These are phyloP conservation scores for Pythium scleroteichum DNA, from an alignment of 352 stramenopile genomes.

Conservation along the genomic window DNA sequence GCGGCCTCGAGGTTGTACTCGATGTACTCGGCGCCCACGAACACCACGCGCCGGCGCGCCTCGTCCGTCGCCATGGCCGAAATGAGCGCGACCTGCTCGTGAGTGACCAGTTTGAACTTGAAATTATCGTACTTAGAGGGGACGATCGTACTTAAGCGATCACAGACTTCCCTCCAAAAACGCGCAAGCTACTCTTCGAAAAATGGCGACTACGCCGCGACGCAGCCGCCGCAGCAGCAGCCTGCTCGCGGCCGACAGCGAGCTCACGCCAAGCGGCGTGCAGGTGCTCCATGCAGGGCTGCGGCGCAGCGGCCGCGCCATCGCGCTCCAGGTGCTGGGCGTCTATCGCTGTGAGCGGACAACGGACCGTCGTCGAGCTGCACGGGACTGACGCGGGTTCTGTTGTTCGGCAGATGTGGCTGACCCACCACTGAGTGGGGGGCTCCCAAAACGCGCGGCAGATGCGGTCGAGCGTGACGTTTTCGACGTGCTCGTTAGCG, in stretches of 20 bases:
- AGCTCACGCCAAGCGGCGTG: slow-evolving; percentile 45
- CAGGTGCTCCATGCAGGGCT: slow-evolving; percentile 31
- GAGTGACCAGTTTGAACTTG: slow-evolving; percentile 20
- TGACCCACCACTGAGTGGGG: slow-evolving; percentile 42
- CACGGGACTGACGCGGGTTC: neutral
- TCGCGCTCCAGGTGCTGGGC: slow-evolving; percentile 54
- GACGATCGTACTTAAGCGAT: slow-evolving; percentile 11
- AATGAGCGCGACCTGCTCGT: slow-evolving; percentile 9
- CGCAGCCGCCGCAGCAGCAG: slow-evolving; percentile 7
- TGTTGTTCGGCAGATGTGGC: slow-evolving; percentile 44
- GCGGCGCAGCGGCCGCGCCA: slow-evolving; percentile 1
- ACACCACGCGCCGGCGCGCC: slow-evolving; percentile 37
- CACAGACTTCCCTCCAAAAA: neutral
- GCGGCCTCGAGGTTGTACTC: slow-evolving; percentile 53
- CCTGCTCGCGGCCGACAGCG: slow-evolving; percentile 15
- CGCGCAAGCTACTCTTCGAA: neutral
- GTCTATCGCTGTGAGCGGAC: slow-evolving; percentile 53
- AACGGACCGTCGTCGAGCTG: neutral
- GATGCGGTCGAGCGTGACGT: slow-evolving; percentile 32
- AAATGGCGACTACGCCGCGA: neutral
- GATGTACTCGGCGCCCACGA: slow-evolving; percentile 57
- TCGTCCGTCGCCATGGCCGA: slow-evolving; percentile 9
- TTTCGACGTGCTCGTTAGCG: slow-evolving; percentile 69
- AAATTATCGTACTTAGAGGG: slow-evolving; percentile 14
- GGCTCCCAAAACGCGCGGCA: slow-evolving; percentile 28